A percentile compares a stretch with the other conserved stretches of the same genome.
phyloP scores from a whole-genome alignment of 495 filamentous ascomycete genomes.

The Xylaria telfairii region DNA sequence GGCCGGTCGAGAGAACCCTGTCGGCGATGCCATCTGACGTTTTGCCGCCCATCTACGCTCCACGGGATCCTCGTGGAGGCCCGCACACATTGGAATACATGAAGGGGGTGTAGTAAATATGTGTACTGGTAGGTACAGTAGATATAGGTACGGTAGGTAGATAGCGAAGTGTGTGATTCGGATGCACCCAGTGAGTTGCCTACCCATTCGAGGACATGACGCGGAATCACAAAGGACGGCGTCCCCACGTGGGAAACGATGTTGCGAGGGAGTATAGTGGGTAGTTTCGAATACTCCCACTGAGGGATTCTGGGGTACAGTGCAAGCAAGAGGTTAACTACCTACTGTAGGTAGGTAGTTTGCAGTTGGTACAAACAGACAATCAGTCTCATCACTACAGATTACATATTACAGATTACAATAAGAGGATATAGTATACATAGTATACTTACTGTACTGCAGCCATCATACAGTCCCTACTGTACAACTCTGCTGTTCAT shows the following conservation, averaged over 20 bases:
- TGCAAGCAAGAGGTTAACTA: neutral
- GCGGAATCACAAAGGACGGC: neutral
- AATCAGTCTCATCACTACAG: neutral
- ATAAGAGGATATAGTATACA: too few species aligned
- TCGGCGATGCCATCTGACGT: slow-evolving; percentile 27
- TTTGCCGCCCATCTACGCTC: slow-evolving; percentile 25
- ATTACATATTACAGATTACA: too few species aligned
- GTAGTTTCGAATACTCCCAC: neutral
- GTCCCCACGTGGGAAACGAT: slow-evolving; percentile 1
- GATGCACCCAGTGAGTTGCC: neutral
- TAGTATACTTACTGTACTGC: too few species aligned
- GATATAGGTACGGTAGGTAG: neutral
- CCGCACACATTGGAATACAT: neutral
- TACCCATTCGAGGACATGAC: neutral
- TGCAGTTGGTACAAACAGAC: neutral
- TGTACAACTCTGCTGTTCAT: too few species aligned
- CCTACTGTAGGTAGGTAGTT: too few species aligned
- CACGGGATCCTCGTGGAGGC: slow-evolving; percentile 17
- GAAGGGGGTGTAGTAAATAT: neutral
- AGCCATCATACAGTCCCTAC: neutral
- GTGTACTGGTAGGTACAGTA: neutral
- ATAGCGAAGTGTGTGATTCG: slow-evolving; percentile 4
- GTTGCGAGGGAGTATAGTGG: neutral
- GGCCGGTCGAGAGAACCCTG: slow-evolving; percentile 12
- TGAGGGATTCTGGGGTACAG: neutral